Percentiles rank a stretch among this genome's conserved stretches.
Conservation (phyloP, 1,284 basidiomycete species). For the Trametes pubescens region DNA sequence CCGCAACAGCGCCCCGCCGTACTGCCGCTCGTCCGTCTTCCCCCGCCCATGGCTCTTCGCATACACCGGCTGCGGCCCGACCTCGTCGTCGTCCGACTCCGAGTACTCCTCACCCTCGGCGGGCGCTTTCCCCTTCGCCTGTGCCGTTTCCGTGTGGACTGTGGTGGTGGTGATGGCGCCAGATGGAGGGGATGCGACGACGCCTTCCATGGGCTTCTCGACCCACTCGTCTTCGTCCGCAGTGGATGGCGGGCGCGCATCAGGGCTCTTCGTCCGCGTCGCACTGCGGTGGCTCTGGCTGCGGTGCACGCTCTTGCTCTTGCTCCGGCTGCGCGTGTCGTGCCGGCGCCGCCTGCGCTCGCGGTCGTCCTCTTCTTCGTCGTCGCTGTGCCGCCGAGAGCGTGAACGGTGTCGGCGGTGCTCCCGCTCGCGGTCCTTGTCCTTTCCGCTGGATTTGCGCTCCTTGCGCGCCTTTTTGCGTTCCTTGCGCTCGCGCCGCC, state of each 20-base stretch:
- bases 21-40: slow-evolving; percentile 78
- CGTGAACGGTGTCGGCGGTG: slow-evolving; percentile 38
- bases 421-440: slow-evolving; percentile 47
- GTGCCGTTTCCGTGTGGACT: background rate
- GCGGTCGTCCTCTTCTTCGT: slow-evolving; percentile 44
- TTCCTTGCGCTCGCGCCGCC: slow-evolving; percentile 66
- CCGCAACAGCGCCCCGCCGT: slow-evolving; percentile 87
- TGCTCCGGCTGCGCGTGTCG: slow-evolving; percentile 36
- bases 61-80: slow-evolving; percentile 67
- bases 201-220: slow-evolving; percentile 58
- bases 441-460: slow-evolving; percentile 50
- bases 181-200: slow-evolving; percentile 35
- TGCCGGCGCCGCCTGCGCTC: slow-evolving; percentile 40
- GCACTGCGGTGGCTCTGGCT: slow-evolving; percentile 34
- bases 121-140: slow-evolving; percentile 21
- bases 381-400: slow-evolving; percentile 48
- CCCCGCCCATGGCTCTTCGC: slow-evolving; percentile 48
- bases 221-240: slow-evolving; percentile 74
- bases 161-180: slow-evolving; percentile 8
- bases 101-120: slow-evolving; percentile 46
- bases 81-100: slow-evolving; percentile 53
- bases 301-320: slow-evolving; percentile 32
- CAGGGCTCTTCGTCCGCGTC: slow-evolving; percentile 42
- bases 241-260: slow-evolving; percentile 38
- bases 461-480: slow-evolving; percentile 63